Evolutionary conservation across 371 early-diverging fungal genomes (phyloP).

Genomic region (Phascolomyces articulosus): DNA sequence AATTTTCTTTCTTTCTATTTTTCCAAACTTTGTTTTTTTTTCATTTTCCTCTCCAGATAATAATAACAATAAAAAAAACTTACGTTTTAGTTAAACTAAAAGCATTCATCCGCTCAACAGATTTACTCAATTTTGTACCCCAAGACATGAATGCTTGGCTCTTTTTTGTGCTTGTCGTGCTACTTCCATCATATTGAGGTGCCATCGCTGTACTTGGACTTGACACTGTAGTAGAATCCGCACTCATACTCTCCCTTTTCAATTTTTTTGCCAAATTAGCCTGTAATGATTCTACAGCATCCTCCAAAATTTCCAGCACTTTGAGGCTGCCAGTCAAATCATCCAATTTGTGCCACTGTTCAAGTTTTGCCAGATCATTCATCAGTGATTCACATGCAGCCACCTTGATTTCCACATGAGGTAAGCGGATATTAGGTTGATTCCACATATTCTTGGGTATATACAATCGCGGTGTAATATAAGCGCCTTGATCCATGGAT

Average conservation of each 20-base stretch:
- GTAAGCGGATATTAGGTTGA: conserved; percentile 52
- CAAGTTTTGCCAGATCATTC: conserved; percentile 33
- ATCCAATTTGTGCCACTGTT: conserved; percentile 38
- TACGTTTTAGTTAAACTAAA: conserved; percentile 52
- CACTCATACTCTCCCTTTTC: conserved; percentile 35
- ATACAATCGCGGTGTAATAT: conserved; percentile 56
- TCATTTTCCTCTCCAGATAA: neutral
- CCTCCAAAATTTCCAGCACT: conserved; percentile 38
- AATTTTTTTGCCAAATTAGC: conserved; percentile 42
- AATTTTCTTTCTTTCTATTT: neutral
- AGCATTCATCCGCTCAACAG: conserved; percentile 58
- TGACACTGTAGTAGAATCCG: neutral
- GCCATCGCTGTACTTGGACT: neutral
- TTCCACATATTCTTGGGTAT: conserved; percentile 65
- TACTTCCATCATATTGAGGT: neutral
- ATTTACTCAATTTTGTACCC: conserved; percentile 52
- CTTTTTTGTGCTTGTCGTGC: neutral
- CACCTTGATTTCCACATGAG: conserved; percentile 58
- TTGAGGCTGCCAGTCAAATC: conserved; percentile 33
- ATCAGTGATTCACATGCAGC: conserved; percentile 52
- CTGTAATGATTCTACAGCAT: conserved; percentile 35
- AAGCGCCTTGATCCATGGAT: conserved; percentile 55
- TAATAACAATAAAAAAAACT: neutral
- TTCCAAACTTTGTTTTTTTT: neutral
- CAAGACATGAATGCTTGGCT: conserved; percentile 31